phyloP scores from a whole-genome alignment of 495 filamentous ascomycete species.

The Penicillium desertorum region DNA sequence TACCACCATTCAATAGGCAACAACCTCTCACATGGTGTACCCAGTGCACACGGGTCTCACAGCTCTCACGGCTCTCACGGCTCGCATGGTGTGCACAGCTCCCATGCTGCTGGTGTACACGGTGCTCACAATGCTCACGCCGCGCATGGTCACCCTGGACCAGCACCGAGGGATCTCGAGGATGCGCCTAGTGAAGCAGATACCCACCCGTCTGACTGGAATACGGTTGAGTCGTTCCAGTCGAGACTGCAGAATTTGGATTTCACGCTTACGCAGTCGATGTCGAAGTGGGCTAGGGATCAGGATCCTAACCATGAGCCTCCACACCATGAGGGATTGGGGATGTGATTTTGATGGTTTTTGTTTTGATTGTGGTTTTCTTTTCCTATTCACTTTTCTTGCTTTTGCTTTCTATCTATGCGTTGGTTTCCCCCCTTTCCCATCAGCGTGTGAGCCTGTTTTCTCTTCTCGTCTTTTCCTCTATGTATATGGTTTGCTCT shows the following conservation, averaged over 20 bases:
- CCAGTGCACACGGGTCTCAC: neutral
- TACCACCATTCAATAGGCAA: slow-evolving; percentile 9
- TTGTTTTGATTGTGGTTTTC: slow-evolving; percentile 1
- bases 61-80: neutral
- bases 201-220: slow-evolving; percentile 20
- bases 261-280: slow-evolving; percentile 21
- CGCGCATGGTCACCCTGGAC: neutral
- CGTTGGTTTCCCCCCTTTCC: neutral
- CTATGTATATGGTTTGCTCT: slow-evolving; percentile 12
- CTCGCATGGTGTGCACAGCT: neutral
- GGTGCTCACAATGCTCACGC: neutral
- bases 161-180: slow-evolving; percentile 7
- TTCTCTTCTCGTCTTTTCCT: slow-evolving; percentile 6
- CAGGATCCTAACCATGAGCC: slow-evolving; percentile 28
- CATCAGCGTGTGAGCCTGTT: slow-evolving; percentile 7
- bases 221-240: slow-evolving; percentile 28
- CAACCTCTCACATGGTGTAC: neutral
- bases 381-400: neutral
- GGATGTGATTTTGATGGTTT: slow-evolving; percentile 22
- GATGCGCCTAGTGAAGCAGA: slow-evolving; percentile 17
- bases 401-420: neutral
- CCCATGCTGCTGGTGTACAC: neutral
- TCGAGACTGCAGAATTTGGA: slow-evolving; percentile 19
- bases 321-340: slow-evolving; percentile 28
- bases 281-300: slow-evolving; percentile 30